Evolutionary conservation across 495 filamentous ascomycete species (phyloP).

Genomic region (Talaromyces stipitatus): DNA sequence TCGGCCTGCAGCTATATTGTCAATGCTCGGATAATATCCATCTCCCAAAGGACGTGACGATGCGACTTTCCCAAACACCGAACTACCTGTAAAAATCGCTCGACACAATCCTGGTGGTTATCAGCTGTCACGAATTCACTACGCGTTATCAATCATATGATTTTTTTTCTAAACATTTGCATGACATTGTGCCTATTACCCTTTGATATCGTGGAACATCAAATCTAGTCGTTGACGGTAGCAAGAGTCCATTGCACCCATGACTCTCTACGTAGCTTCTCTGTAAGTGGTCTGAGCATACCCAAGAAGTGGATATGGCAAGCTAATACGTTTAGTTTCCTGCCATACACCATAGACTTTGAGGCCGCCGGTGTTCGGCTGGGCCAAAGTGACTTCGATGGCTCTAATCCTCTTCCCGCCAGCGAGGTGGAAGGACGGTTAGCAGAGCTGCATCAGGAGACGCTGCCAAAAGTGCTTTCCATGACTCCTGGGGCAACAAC

Average conservation of each 20-base stretch:
- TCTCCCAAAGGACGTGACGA: background rate
- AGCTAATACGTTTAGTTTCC: conserved; percentile 18
- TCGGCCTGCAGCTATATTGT: background rate
- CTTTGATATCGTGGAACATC: background rate
- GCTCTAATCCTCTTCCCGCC: conserved; percentile 25
- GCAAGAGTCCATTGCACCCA: conserved; percentile 14
- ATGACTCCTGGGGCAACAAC: conserved; percentile 55
- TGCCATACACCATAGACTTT: conserved; percentile 35
- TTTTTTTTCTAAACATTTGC: too few relatives aligned
- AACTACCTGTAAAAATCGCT: background rate
- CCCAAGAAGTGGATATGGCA: background rate
- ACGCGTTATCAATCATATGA: too few relatives aligned
- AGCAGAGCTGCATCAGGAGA: conserved; percentile 13
- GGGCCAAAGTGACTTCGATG: conserved; percentile 16
- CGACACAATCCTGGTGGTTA: too few relatives aligned
- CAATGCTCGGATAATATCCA: background rate
- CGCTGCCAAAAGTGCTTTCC: conserved; percentile 21
- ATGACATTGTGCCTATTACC: background rate
- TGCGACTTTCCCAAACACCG: background rate
- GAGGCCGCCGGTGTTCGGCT: conserved; percentile 12
- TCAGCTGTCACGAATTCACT: too few relatives aligned
- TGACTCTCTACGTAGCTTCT: conserved; percentile 62
- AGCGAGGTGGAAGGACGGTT: conserved; percentile 24
- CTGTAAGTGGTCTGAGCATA: conserved; percentile 40
- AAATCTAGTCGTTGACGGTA: background rate